A percentile compares a stretch with the other conserved stretches of the same genome.
Evolutionary conservation across 2,329 filamentous ascomycete species (phyloP).

Genomic region (Neoarthrinium moseri): DNA sequence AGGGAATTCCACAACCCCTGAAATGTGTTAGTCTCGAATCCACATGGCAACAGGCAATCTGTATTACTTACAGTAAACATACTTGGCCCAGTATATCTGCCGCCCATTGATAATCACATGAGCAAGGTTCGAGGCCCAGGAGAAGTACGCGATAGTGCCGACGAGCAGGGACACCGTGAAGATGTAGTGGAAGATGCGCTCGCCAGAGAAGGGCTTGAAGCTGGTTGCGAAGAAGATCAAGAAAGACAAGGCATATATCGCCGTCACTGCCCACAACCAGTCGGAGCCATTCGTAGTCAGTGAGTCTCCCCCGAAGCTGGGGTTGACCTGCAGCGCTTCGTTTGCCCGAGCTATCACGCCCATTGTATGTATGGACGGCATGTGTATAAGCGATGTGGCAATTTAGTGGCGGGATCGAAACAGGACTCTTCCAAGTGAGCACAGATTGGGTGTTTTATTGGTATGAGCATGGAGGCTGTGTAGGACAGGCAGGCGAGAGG

Average conservation of each 20-base stretch:
- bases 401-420: no score
- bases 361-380: no score
- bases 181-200: conserved; percentile 57
- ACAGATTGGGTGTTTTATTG: no score
- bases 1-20: conserved; percentile 48
- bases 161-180: conserved; percentile 48
- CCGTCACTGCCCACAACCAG: conserved; percentile 56
- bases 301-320: conserved; percentile 34
- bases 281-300: conserved; percentile 47
- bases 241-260: conserved; percentile 46
- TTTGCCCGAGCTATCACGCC: conserved; percentile 33
- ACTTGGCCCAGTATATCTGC: conserved; percentile 56
- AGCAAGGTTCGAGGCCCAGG: conserved; percentile 50
- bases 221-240: conserved; percentile 39
- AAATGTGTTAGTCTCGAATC: background rate
- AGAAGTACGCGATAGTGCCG: conserved; percentile 50
- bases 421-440: no score
- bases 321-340: conserved; percentile 47
- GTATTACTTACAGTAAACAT: conserved; percentile 32
- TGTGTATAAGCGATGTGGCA: no score
- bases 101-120: conserved; percentile 41
- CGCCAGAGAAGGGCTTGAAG: conserved; percentile 41
- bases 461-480: no score
- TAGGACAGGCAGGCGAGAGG: no score
- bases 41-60: background rate